Conservation (phyloP, 2,329 filamentous ascomycete species). For the Colletotrichum lupini region DNA sequence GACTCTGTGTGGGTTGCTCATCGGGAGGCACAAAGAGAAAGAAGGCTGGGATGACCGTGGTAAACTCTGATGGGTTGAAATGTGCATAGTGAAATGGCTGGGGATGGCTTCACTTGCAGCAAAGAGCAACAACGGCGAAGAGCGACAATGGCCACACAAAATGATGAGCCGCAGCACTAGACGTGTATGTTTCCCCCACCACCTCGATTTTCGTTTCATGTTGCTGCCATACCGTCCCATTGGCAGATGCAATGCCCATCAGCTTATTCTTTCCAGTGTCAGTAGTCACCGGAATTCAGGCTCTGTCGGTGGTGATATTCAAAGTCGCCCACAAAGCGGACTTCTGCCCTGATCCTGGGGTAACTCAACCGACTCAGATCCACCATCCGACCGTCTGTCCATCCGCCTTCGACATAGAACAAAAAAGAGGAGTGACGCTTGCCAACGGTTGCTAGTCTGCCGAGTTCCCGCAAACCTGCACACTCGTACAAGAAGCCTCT, state of each 20-base stretch:
- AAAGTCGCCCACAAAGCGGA: neutral
- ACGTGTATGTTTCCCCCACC: slow-evolving; percentile 8
- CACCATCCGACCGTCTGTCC: too few species aligned
- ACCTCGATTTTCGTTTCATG: slow-evolving; percentile 17
- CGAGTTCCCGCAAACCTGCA: slow-evolving; percentile 10
- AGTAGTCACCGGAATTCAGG: neutral
- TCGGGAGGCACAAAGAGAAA: slow-evolving; percentile 6
- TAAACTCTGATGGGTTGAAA: slow-evolving; percentile 3
- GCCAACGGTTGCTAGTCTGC: slow-evolving; percentile 1
- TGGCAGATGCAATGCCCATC: slow-evolving; percentile 6
- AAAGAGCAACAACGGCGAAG: neutral
- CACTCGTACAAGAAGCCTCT: neutral
- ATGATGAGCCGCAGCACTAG: neutral
- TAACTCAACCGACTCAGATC: neutral
- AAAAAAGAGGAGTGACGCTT: slow-evolving; percentile 5
- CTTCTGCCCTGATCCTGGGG: neutral
- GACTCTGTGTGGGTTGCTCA: neutral
- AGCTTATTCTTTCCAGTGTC: slow-evolving; percentile 1
- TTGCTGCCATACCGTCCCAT: slow-evolving; percentile 15
- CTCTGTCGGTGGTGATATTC: neutral
- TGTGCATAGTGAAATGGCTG: slow-evolving; percentile 26
- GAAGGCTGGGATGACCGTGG: slow-evolving; percentile 9
- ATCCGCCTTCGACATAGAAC: neutral
- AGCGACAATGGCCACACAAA: neutral
- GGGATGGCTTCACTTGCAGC: slow-evolving; percentile 30